Evolutionary conservation across 1,284 basidiomycete genomes (phyloP), one percentile per base, ranked within the genome.

Genomic region (Leccinum insigne): DNA sequence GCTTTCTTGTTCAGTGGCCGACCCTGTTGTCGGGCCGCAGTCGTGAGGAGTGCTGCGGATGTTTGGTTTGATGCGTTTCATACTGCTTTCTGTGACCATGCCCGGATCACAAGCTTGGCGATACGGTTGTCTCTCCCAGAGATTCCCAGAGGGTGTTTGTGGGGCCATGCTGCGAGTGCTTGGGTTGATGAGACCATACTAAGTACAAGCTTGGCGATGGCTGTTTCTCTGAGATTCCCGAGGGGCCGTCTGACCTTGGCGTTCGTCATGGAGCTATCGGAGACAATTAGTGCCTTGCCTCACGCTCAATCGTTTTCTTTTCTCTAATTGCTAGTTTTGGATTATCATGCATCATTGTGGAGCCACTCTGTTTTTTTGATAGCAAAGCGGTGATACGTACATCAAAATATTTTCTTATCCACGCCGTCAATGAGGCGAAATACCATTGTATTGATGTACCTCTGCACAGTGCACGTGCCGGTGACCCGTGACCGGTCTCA

Each of bases 1-100:
- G 92, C 60, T 95, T 97, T 75, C 74, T 96, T 64, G 91, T 94
- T 14, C 95, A 97, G 74, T 97, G 95, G 95, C 89, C 90, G 18
- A 80, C 86, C 52, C 78, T 90, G 57, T 74, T 83, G 32, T 73
- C 77, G 61, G 76, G 80, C 62, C 73, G 74, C 54, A 73, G 78
- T 56, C 79, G 78, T 61, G 84, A 81, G 29, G 83, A 87, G 66
- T 88, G 76, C 73, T 80, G 77, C 49, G 89, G 88, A 29, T 91
- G 90, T 81, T 80, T 93, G 32, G 88, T 93, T 58, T 93, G 70
- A 82, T 66, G 35, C 1, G 9, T 35, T 16, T 56, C 13, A 26
- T 26, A 56, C 14, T 56, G 16, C 21, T 26, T 56, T 7, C 13
- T 56, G 8, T n/a, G 18, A 2, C 10, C 18, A 49, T 49, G 5